Evolutionary conservation across 768 basidiomycete genomes (phyloP).

Genomic region (Pulveroboletus ravenelii): DNA sequence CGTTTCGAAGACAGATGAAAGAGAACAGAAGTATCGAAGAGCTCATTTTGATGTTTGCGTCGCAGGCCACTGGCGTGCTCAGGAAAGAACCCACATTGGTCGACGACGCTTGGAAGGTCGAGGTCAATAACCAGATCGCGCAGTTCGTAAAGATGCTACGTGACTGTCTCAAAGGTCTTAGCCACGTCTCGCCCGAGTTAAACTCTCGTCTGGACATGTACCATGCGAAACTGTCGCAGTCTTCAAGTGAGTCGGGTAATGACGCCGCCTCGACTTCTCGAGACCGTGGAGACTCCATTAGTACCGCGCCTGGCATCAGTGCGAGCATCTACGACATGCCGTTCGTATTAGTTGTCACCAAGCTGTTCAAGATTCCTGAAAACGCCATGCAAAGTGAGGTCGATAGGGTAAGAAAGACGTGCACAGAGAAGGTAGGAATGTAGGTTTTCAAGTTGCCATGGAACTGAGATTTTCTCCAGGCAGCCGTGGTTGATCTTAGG

Average conservation of each 20-base stretch:
- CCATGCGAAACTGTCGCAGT: slow-evolving; percentile 67
- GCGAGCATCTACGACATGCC: slow-evolving; percentile 69
- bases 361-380: slow-evolving; percentile 71
- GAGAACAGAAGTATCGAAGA: slow-evolving; percentile 98
- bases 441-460: neutral
- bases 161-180: slow-evolving; percentile 68
- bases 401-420: slow-evolving; percentile 55
- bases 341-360: slow-evolving; percentile 63
- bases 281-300: slow-evolving; percentile 48
- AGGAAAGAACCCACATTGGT: slow-evolving; percentile 84
- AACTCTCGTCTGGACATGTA: slow-evolving; percentile 80
- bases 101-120: slow-evolving; percentile 88
- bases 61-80: slow-evolving; percentile 80
- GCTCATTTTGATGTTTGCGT: slow-evolving; percentile 93
- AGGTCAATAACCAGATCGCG: slow-evolving; percentile 88
- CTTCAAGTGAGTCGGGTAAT: slow-evolving; percentile 61
- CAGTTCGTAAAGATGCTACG: slow-evolving; percentile 82
- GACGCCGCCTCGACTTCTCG: slow-evolving; percentile 57
- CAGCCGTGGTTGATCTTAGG: slow-evolving; percentile 85
- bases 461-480: slow-evolving; percentile 38
- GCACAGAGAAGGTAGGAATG: slow-evolving; percentile 65
- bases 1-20: slow-evolving; percentile 86
- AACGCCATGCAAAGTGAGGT: slow-evolving; percentile 69
- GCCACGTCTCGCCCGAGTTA: slow-evolving; percentile 81
- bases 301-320: slow-evolving; percentile 34